Evolutionary conservation across 805 yeast species (phyloP).

Genomic region (Candida sithepensis): DNA sequence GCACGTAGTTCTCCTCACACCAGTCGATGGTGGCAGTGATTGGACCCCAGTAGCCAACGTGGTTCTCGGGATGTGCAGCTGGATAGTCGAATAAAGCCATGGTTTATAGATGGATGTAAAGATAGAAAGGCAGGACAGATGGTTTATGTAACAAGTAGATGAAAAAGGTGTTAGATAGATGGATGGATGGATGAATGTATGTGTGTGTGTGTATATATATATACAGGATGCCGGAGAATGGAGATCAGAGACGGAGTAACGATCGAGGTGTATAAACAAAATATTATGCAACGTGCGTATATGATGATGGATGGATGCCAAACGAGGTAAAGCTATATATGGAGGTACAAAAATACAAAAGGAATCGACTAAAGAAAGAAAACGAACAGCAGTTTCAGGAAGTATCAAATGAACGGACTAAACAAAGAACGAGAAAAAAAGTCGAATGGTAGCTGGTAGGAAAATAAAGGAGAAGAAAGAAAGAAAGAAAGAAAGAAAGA

Average conservation of each 20-base stretch:
- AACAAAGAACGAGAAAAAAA: background rate
- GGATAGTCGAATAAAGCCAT: slow-evolving; percentile 17
- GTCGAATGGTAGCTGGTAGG: background rate
- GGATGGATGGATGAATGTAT: background rate
- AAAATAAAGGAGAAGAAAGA: background rate
- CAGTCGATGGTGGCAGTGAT: slow-evolving; percentile 96
- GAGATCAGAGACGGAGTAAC: no score
- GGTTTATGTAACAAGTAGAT: background rate
- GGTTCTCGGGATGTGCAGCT: slow-evolving; percentile 10
- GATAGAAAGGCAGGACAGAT: background rate
- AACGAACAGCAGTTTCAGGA: no score
- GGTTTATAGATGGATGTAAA: background rate
- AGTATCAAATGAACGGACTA: no score
- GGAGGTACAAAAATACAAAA: no score
- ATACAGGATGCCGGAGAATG: no score
- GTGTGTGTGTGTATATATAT: background rate
- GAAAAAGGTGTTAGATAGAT: background rate
- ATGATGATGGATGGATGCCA: no score
- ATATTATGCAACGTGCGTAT: no score
- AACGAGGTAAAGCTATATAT: no score
- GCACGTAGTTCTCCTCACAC: slow-evolving; percentile 97
- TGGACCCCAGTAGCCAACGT: slow-evolving; percentile 56
- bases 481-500: background rate
- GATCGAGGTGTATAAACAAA: no score
- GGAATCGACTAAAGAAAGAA: no score